These are phyloP conservation scores for Arthroderma sp. DNA, from an alignment of 2,329 filamentous ascomycete genomes.

Conservation along the genomic window DNA sequence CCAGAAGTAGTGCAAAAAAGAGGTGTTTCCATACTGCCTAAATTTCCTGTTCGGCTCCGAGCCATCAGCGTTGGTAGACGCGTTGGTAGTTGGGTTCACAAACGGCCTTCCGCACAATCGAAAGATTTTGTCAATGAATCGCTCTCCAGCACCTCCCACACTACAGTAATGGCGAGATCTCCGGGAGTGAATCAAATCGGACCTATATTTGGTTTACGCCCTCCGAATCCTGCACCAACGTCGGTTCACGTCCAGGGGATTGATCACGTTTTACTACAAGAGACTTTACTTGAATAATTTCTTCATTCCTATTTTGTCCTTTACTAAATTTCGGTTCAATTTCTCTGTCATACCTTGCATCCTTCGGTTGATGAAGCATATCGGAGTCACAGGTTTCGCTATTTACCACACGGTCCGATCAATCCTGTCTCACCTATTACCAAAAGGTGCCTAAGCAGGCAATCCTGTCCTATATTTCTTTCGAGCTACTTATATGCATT, in stretches of 20 bases:
- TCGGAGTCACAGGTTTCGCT: no score
- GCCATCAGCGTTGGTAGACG: constrained; percentile 5
- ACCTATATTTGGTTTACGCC: constrained; percentile 56
- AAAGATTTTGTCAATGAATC: neutral
- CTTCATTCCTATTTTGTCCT: no score
- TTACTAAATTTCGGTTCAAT: no score
- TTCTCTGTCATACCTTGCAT: no score
- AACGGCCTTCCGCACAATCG: constrained; percentile 4
- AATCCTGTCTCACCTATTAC: no score
- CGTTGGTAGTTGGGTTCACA: constrained; percentile 7
- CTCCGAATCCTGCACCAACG: constrained; percentile 41
- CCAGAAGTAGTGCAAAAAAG: constrained; percentile 15
- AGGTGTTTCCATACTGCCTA: constrained; percentile 43
- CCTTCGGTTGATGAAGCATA: no score
- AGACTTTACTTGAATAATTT: constrained; percentile 33
- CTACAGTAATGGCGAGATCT: constrained; percentile 34
- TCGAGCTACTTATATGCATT: no score
- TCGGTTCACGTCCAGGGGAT: constrained; percentile 46
- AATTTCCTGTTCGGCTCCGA: constrained; percentile 34
- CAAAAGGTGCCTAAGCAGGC: no score
- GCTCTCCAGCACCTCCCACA: constrained; percentile 14
- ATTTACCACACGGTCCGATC: no score
- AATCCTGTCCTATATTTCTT: no score
- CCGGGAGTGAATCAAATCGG: constrained; percentile 71
- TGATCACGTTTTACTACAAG: constrained; percentile 48